Evolutionary conservation across 768 basidiomycete species (phyloP).

Genomic region (Leucocoprinus birnbaumii): DNA sequence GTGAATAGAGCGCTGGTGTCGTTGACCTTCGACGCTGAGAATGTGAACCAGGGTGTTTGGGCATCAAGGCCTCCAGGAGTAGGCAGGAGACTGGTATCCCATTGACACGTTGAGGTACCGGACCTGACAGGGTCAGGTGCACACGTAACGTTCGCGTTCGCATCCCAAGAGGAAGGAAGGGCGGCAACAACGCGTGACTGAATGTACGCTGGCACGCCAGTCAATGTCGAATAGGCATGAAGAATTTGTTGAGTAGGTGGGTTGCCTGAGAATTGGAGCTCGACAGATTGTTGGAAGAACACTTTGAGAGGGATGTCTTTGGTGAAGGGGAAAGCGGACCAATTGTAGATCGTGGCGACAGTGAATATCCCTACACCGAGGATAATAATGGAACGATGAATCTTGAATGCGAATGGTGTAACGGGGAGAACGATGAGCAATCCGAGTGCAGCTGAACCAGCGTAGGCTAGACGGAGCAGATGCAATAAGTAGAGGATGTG

Average conservation of each 20-base stretch:
- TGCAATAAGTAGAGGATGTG: not conserved
- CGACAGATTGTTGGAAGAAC: constrained; percentile 17
- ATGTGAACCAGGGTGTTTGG: constrained; percentile 36
- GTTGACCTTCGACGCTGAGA: constrained; percentile 31
- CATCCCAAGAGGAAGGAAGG: constrained; percentile 47
- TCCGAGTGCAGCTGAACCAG: constrained; percentile 14
- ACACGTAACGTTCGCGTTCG: constrained; percentile 32
- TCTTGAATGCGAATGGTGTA: constrained; percentile 23
- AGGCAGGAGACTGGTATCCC: constrained; percentile 38
- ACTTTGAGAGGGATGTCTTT: constrained; percentile 18
- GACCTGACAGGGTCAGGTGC: constrained; percentile 16
- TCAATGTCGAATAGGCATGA: constrained; percentile 24
- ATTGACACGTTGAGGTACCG: constrained; percentile 46
- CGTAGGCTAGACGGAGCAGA: constrained; percentile 18
- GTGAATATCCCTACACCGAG: constrained; percentile 12
- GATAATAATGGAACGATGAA: constrained; percentile 16
- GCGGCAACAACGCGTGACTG: constrained; percentile 40
- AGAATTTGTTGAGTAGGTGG: constrained; percentile 18
- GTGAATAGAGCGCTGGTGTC: constrained; percentile 25
- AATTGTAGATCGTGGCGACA: constrained; percentile 14
- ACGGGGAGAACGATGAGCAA: constrained; percentile 22
- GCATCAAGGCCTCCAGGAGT: constrained; percentile 29
- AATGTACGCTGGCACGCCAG: constrained; percentile 43
- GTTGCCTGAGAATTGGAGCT: constrained; percentile 28
- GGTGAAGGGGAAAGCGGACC: constrained; percentile 16